Base-by-base conservation (phyloP, 2,329 filamentous ascomycete genomes). In the Didymella sp. region DNA sequence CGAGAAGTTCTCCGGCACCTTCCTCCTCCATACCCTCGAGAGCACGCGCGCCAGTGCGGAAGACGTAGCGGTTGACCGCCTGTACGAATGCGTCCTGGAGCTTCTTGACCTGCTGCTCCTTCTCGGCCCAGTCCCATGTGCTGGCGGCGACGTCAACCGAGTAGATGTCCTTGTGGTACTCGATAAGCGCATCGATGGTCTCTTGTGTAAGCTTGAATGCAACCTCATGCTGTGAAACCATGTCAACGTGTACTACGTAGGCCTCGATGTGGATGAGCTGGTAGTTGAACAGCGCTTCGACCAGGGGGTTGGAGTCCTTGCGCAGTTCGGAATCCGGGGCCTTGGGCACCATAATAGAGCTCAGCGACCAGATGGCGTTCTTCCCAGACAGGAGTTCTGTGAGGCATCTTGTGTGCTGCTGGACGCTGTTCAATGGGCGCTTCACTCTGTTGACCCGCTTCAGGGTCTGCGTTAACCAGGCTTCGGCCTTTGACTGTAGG, bases 161-260 rank as follows among this genome's bases (percentile, higher is more conserved):
- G 82, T 96, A 93, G 69, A 98, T 85, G 64, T 97, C 91, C 82
- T 95, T 93, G 85, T 99, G 95, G 78, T 96, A 96, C 76, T 96
- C 91, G 76, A 96, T 89, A 63, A 99, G 86, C 49, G 90, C 81
- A 72, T 96, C 92, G 79, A 99, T 99, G 60, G 93, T 92, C 76
- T 98, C 95, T 56, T 89, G 86, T 22, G 93, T 98, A 72, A 99
- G 85, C 85, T 99, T 99, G 85, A 93, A 98, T 67, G 93, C 95
- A 72, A 99, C 92, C 81, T 98, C 95, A 76, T 96, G 95, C 78
- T 93, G 90, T 71, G 96, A 87, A 58, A 99, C 94, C 92, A 98
- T 96, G 81, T 99, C 95, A 78, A 99, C 92, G 78, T 98, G 94
- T 60, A 99, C 95, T 69, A 98, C 94, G 77, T 99, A 99, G 49